Evolutionary conservation across 2,329 filamentous ascomycete species (phyloP).

Genomic region (Nemania sp.): DNA sequence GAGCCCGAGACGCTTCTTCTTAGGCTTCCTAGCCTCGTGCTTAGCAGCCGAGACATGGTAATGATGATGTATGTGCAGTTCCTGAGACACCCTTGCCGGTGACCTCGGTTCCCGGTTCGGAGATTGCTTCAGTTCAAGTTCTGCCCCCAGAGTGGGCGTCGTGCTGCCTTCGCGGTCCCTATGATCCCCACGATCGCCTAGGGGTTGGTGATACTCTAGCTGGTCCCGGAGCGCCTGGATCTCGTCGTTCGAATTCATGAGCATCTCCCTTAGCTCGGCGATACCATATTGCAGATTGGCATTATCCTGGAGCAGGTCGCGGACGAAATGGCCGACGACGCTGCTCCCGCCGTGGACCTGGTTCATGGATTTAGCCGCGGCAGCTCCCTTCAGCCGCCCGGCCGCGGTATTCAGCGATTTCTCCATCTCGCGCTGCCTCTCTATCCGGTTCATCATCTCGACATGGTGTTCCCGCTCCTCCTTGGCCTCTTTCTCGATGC

Average conservation of each 20-base stretch:
- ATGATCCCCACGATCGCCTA: constrained; percentile 47
- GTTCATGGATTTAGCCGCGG: constrained; percentile 74
- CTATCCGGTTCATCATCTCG: constrained; percentile 85
- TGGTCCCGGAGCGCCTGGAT: constrained; percentile 89
- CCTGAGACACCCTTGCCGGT: constrained; percentile 68
- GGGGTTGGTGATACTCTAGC: constrained; percentile 80
- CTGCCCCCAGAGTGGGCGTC: constrained; percentile 73
- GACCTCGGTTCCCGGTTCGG: constrained; percentile 42
- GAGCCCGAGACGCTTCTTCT: constrained; percentile 78
- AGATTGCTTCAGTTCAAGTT: constrained; percentile 69
- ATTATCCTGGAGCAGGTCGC: constrained; percentile 95
- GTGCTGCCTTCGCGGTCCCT: constrained; percentile 55
- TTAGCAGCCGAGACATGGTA: constrained; percentile 77
- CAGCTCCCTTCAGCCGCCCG: constrained; percentile 82
- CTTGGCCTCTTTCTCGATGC: constrained; percentile 84
- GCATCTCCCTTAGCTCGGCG: constrained; percentile 88
- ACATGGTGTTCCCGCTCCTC: constrained; percentile 85
- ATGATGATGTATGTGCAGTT: constrained; percentile 94
- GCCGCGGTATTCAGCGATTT: constrained; percentile 83
- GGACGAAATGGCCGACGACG: constrained; percentile 95
- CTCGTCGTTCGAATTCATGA: constrained; percentile 92
- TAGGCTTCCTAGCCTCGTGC: constrained; percentile 71
- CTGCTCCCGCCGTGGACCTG: constrained; percentile 69
- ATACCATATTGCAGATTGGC: constrained; percentile 93
- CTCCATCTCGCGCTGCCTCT: constrained; percentile 84